phyloP scores from a whole-genome alignment of 305 asterid genomes.

The Solanum hybrid region DNA sequence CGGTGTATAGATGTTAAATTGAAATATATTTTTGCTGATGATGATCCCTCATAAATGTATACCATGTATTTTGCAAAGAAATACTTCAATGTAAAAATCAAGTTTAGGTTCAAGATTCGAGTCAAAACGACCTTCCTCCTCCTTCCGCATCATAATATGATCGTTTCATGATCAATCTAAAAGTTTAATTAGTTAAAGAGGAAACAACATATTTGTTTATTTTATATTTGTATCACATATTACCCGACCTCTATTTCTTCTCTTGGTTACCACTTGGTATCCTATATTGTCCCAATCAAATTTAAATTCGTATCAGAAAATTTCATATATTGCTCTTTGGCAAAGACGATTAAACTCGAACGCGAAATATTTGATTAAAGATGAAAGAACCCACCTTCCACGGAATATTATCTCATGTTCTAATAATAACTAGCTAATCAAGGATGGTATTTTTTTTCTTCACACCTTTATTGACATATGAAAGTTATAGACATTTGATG shows the following conservation, averaged over 20 bases:
- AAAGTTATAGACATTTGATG: not conserved
- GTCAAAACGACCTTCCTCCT: not conserved
- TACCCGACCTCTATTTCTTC: too few species aligned
- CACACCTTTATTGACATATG: not conserved
- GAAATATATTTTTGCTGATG: not conserved
- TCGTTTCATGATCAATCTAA: not conserved
- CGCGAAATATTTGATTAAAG: not conserved
- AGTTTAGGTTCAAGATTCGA: not conserved
- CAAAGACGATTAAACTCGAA: not conserved
- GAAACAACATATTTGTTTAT: not conserved
- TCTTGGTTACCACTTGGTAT: not conserved
- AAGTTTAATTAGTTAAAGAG: not conserved
- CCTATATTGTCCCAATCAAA: not conserved
- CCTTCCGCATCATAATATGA: not conserved
- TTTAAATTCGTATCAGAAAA: not conserved
- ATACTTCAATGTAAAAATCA: not conserved
- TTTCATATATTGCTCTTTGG: not conserved
- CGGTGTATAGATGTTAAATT: not conserved
- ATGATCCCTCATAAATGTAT: not conserved
- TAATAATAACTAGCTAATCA: not conserved
- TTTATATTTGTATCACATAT: not conserved
- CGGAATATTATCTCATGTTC: not conserved
- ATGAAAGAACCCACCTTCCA: not conserved
- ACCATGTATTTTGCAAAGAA: not conserved
- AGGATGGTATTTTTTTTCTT: not conserved